Evolutionary conservation across 352 stramenopile genomes (phyloP).

Genomic region (Saprolegnia parasitica): DNA sequence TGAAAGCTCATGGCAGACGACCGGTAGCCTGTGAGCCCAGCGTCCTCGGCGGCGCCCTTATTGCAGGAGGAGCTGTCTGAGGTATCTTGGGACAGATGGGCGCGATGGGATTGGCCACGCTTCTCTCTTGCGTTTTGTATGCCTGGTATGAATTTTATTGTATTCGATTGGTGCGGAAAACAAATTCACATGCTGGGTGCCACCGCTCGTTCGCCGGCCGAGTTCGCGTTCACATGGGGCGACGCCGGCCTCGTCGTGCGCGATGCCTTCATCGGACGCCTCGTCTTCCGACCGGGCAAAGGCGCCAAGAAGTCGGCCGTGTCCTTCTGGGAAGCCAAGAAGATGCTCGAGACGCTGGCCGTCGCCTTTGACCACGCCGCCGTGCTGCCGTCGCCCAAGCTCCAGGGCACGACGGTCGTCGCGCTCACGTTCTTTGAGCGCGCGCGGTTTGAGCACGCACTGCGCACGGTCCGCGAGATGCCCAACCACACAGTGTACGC

Average conservation of each 20-base stretch:
- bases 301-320: slow-evolving; percentile 17
- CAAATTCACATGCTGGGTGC: neutral
- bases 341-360: slow-evolving; percentile 19
- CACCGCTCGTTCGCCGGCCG: too few relatives aligned
- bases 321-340: slow-evolving; percentile 29
- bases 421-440: slow-evolving; percentile 20
- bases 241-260: slow-evolving; percentile 12
- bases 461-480: neutral
- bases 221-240: slow-evolving; percentile 7
- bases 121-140: too few relatives aligned
- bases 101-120: too few relatives aligned
- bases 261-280: neutral
- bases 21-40: too few relatives aligned
- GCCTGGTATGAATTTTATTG: neutral
- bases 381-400: neutral
- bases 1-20: too few relatives aligned
- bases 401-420: slow-evolving; percentile 7
- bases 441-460: slow-evolving; percentile 6
- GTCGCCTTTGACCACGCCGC: slow-evolving; percentile 21
- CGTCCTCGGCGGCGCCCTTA: too few relatives aligned
- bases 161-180: neutral
- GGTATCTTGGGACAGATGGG: too few relatives aligned
- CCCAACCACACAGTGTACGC: slow-evolving; percentile 20
- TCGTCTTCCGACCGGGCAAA: slow-evolving; percentile 23
- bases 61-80: neutral